Conservation (phyloP, 2,329 filamentous ascomycete genomes). For the Ascochyta pisi region DNA sequence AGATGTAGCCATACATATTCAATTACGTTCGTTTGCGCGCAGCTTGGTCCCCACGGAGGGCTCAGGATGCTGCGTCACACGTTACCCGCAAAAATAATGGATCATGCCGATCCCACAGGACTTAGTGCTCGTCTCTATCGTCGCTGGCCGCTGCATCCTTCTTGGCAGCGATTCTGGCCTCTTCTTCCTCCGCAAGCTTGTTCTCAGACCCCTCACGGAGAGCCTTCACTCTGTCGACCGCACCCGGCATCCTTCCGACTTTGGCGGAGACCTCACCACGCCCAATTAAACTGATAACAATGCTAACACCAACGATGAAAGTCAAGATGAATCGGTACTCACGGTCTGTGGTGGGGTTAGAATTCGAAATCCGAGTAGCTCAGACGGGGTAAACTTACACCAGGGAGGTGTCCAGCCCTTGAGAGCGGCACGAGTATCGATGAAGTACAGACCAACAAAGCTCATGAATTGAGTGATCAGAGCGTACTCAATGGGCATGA, state of each 20-base stretch:
- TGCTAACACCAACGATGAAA: constrained; percentile 82
- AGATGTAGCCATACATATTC: constrained; percentile 3
- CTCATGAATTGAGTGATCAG: constrained; percentile 84
- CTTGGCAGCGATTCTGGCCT: constrained; percentile 30
- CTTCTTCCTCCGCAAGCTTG: constrained; percentile 42
- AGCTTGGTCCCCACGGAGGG: neutral
- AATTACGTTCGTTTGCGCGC: constrained; percentile 1
- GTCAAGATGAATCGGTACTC: constrained; percentile 93
- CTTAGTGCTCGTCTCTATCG: constrained; percentile 21
- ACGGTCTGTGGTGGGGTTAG: constrained; percentile 61
- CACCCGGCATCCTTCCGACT: constrained; percentile 54
- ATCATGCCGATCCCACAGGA: constrained; percentile 11
- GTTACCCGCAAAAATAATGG: constrained; percentile 12
- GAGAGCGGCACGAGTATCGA: constrained; percentile 74
- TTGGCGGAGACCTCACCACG: constrained; percentile 76
- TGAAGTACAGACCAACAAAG: constrained; percentile 86
- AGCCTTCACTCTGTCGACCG: constrained; percentile 56
- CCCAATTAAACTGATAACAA: constrained; percentile 81
- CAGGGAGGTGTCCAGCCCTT: constrained; percentile 81
- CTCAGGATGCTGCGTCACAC: constrained; percentile 6
- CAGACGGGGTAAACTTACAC: constrained; percentile 61
- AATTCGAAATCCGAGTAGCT: neutral
- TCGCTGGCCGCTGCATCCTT: constrained; percentile 33
- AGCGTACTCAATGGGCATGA: constrained; percentile 84
- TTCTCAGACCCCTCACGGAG: constrained; percentile 51